Evolutionary conservation across 805 yeast genomes (phyloP).

Genomic region (Yamadazyma akitaensis): DNA sequence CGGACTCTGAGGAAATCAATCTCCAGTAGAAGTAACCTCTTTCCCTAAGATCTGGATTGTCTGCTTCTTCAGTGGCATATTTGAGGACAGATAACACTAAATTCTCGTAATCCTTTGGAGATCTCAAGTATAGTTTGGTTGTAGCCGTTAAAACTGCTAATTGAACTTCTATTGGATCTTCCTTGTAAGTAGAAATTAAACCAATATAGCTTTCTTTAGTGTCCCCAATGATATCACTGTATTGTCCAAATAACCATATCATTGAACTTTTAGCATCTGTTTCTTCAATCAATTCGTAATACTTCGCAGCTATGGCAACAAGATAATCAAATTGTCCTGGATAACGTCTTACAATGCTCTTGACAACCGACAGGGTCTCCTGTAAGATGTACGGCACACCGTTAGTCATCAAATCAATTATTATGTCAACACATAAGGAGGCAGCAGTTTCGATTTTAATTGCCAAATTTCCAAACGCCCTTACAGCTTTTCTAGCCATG

Average conservation of each 20-base stretch:
- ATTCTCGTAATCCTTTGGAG: slow-evolving; percentile 52
- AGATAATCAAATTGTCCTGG: slow-evolving; percentile 50
- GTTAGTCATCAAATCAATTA: slow-evolving; percentile 57
- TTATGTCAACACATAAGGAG: slow-evolving; percentile 56
- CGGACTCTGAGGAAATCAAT: slow-evolving; percentile 47
- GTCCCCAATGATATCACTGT: slow-evolving; percentile 44
- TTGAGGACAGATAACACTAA: slow-evolving; percentile 59
- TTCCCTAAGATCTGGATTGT: slow-evolving; percentile 84
- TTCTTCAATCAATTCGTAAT: slow-evolving; percentile 54
- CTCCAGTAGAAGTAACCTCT: slow-evolving; percentile 87
- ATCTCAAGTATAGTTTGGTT: slow-evolving; percentile 61
- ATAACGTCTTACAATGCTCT: slow-evolving; percentile 73
- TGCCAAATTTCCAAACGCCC: slow-evolving; percentile 89
- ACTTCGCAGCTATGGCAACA: slow-evolving; percentile 25
- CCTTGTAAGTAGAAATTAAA: slow-evolving; percentile 46
- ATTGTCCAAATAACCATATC: slow-evolving; percentile 83
- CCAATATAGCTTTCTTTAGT: slow-evolving; percentile 18
- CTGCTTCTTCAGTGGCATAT: slow-evolving; percentile 67
- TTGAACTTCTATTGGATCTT: slow-evolving; percentile 74
- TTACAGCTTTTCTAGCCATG: slow-evolving; percentile 81
- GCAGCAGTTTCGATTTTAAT: slow-evolving; percentile 67
- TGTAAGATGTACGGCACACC: slow-evolving; percentile 74
- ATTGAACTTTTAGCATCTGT: slow-evolving; percentile 75
- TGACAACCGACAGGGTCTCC: slow-evolving; percentile 73
- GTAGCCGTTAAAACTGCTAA: slow-evolving; percentile 68